Percentiles rank a stretch among this genome's conserved stretches.
Evolutionary conservation across 345 rosid species (phyloP).

Genomic region (Acer negundo): DNA sequence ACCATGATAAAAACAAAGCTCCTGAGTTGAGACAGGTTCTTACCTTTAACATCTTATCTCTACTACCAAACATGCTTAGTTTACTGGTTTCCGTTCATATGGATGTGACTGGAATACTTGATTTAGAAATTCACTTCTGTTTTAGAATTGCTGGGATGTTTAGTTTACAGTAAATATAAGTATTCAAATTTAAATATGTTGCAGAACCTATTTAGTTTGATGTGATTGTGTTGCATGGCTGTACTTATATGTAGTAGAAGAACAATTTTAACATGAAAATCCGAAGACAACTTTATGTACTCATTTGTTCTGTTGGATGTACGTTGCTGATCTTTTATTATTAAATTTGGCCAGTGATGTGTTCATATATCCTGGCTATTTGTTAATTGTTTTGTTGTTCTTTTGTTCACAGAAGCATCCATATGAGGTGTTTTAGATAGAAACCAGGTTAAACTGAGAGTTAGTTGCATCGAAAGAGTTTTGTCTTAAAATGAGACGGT

Average conservation of each 20-base stretch:
- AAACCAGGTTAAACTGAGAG: background rate
- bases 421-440: background rate
- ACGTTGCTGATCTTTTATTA: background rate
- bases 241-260: background rate
- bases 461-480: background rate
- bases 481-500: background rate
- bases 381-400: background rate
- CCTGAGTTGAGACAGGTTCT: constrained; percentile 59
- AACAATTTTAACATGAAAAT: background rate
- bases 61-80: background rate
- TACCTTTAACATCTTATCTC: constrained; percentile 14
- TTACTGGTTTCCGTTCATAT: background rate
- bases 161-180: background rate
- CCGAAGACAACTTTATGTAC: background rate
- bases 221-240: background rate
- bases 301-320: background rate
- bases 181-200: background rate
- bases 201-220: background rate
- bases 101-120: background rate
- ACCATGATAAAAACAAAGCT: constrained; percentile 68
- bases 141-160: background rate
- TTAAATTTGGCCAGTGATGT: too few relatives aligned
- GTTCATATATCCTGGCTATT: background rate
- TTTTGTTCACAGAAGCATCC: background rate
- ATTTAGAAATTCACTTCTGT: background rate